Evolutionary conservation across 176 grass and related monocot species (phyloP).

Genomic region (Eleusine coracana): DNA sequence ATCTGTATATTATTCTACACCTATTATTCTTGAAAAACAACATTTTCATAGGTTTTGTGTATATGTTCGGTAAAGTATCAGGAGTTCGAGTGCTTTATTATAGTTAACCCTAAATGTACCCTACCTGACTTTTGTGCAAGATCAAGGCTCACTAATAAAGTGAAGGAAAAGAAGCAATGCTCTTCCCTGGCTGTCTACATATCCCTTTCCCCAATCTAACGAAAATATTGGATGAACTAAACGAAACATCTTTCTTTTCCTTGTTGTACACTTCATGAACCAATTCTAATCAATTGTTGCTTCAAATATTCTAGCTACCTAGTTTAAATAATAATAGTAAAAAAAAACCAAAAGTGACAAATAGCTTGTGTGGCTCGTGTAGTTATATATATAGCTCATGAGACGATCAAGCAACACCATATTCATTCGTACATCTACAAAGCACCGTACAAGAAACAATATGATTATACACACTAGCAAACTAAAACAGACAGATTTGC

Average conservation of each 20-base stretch:
- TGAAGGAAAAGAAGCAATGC: background rate
- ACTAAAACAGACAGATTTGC: background rate
- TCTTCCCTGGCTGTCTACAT: background rate
- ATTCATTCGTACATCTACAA: background rate
- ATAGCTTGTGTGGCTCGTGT: background rate
- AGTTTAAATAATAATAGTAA: background rate
- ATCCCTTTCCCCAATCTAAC: conserved; percentile 12
- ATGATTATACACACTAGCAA: background rate
- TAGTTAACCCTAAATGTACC: background rate
- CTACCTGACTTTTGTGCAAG: conserved; percentile 6
- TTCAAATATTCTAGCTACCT: background rate
- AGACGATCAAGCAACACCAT: background rate
- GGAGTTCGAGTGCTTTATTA: background rate
- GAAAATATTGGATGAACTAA: conserved; percentile 11
- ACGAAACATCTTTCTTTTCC: conserved; percentile 9
- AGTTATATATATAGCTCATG: background rate
- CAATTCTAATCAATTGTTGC: background rate
- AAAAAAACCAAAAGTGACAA: background rate
- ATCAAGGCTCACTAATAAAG: background rate
- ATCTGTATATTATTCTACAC: background rate
- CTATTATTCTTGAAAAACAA: background rate
- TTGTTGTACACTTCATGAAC: conserved; percentile 27
- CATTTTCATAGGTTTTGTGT: background rate
- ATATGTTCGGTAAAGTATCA: background rate
- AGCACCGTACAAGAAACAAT: background rate